These are phyloP conservation scores for Pterocarpus santalinus DNA, from an alignment of 306 rosid species.

Conservation along the genomic window DNA sequence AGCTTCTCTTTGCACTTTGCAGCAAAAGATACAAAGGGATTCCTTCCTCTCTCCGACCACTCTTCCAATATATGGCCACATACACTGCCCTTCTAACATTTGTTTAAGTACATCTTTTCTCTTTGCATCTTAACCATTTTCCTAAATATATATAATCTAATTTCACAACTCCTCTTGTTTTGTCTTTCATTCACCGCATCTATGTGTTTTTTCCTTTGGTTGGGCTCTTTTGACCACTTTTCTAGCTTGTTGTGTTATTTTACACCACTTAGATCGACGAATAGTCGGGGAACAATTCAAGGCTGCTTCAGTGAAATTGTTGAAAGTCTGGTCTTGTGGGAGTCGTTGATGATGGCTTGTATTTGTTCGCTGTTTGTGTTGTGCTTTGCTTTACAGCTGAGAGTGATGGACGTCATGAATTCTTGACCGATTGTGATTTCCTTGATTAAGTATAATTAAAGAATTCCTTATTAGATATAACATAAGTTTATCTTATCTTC, in stretches of 20 bases:
- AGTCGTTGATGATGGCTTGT: neutral
- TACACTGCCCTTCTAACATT: too few relatives aligned
- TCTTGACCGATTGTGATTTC: neutral
- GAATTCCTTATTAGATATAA: neutral
- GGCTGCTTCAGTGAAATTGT: neutral
- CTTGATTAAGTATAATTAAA: neutral
- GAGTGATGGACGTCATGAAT: neutral
- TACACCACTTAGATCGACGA: neutral
- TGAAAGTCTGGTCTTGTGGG: neutral
- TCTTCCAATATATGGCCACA: too few relatives aligned
- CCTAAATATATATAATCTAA: too few relatives aligned
- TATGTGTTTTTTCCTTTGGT: too few relatives aligned
- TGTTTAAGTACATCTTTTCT: too few relatives aligned
- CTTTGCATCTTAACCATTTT: too few relatives aligned
- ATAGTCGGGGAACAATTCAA: neutral
- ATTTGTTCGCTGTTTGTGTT: neutral
- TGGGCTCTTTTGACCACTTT: too few relatives aligned
- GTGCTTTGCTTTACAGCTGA: neutral
- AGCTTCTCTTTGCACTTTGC: too few relatives aligned
- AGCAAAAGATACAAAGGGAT: too few relatives aligned
- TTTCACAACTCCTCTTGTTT: too few relatives aligned
- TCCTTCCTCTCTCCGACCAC: too few relatives aligned
- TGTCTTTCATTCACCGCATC: too few relatives aligned
- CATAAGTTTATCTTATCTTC: neutral
- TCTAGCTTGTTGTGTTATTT: neutral